phyloP scores from a whole-genome alignment of 1,284 basidiomycete genomes.

The Cutaneotrichosporon sp. region DNA sequence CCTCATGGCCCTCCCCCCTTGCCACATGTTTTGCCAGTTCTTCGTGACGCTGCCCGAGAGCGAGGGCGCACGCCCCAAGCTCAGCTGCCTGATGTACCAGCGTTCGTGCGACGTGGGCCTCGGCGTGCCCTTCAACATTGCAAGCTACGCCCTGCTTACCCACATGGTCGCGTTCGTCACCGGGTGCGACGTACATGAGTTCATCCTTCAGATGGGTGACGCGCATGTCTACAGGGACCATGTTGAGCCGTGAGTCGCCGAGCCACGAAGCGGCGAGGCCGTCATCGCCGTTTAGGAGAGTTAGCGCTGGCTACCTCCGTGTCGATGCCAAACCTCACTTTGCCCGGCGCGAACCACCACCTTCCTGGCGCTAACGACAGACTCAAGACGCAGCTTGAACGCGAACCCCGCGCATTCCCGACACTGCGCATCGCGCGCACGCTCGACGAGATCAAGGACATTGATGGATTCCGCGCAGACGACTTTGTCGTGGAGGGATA shows the following conservation, averaged over 20 bases:
- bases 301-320: too few relatives aligned
- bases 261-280: too few relatives aligned
- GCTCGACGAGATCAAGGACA: slow-evolving; percentile 54
- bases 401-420: slow-evolving; percentile 78
- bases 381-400: slow-evolving; percentile 69
- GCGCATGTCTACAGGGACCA: slow-evolving; percentile 96
- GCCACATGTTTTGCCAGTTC: slow-evolving; percentile 98
- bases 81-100: slow-evolving; percentile 97
- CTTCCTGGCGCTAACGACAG: too few relatives aligned
- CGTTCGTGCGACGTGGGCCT: slow-evolving; percentile 95
- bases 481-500: slow-evolving; percentile 87
- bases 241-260: slow-evolving; percentile 58
- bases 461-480: slow-evolving; percentile 74
- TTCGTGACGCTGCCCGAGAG: slow-evolving; percentile 75
- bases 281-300: too few relatives aligned
- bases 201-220: slow-evolving; percentile 90
- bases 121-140: slow-evolving; percentile 98
- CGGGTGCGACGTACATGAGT: slow-evolving; percentile 74
- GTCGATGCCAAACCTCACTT: too few relatives aligned
- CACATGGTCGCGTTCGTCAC: slow-evolving; percentile 95
- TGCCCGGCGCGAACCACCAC: too few relatives aligned
- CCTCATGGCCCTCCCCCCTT: slow-evolving; percentile 93
- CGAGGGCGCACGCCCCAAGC: slow-evolving; percentile 55
- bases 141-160: slow-evolving; percentile 90
- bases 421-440: slow-evolving; percentile 66